Evolutionary conservation across 108 stramenopile species (phyloP).

Genomic region (Cyclotella atomus): DNA sequence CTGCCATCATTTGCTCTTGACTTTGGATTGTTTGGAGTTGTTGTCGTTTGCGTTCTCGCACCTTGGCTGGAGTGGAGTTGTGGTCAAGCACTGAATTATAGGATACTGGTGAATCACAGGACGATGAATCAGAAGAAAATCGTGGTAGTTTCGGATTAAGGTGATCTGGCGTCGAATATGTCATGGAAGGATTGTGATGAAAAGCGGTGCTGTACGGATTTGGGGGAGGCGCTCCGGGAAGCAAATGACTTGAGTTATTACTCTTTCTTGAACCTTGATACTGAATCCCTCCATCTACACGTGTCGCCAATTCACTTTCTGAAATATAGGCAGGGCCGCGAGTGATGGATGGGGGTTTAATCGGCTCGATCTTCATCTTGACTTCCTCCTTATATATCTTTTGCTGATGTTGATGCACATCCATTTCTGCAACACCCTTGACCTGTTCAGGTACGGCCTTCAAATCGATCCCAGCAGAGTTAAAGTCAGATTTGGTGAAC

Average conservation of each 20-base stretch:
- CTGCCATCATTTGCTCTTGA: slow-evolving; percentile 25
- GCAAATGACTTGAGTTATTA: background rate
- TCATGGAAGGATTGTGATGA: background rate
- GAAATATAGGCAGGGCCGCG: background rate
- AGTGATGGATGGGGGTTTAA: slow-evolving; percentile 7
- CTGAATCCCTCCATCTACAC: slow-evolving; percentile 12
- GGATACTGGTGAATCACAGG: slow-evolving; percentile 24
- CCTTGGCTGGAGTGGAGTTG: slow-evolving; percentile 20
- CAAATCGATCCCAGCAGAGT: background rate
- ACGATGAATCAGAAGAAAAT: background rate
- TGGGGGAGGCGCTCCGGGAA: background rate
- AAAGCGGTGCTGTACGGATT: background rate
- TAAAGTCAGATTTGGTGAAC: background rate
- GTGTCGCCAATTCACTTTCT: background rate
- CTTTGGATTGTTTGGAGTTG: slow-evolving; percentile 27
- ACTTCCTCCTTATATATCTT: background rate
- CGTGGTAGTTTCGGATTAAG: slow-evolving; percentile 8
- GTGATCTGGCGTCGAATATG: background rate
- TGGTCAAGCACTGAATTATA: slow-evolving; percentile 41
- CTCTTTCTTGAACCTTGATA: slow-evolving; percentile 7
- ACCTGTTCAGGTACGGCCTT: background rate
- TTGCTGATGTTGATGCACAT: background rate
- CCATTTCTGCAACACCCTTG: background rate
- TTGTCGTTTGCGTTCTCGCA: slow-evolving; percentile 17
- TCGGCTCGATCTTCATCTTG: slow-evolving; percentile 1